Base-by-base conservation (phyloP, 2,329 filamentous ascomycete genomes). In the Beauveria pseudobassiana region DNA sequence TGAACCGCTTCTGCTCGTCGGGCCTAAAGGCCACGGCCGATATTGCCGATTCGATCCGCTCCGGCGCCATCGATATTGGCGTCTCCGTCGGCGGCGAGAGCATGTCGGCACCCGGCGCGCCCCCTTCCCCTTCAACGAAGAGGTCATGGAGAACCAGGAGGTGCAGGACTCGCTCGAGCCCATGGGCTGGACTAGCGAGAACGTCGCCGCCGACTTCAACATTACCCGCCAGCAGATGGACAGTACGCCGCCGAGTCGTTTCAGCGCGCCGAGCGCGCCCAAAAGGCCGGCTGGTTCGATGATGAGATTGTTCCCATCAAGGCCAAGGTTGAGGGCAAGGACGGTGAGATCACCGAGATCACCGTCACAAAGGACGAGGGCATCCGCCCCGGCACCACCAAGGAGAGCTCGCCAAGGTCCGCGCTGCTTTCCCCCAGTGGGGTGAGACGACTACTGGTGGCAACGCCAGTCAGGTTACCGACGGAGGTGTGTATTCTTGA, bases 131-230 rank as follows among this genome's bases (percentile, higher is more conserved):
- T 95, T 97, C 76, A 87, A 91, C 74, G 86, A 88, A 66, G 86
- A 88, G 65, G 86, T 98, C 63, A 78, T 90, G 52, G 73, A 78
- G 68, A 89, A 83, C 77, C 88, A 91, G 73, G 91, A 97, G 72
- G 84, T 91, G 0, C 76, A 76, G 52, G 93, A 98, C 78, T 95
- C 92, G 81, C 85, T 93, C 85, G 85, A 92, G 82, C 90, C 93
- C 67, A 99, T 99, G 95, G 95, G 95, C 24, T 96, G 96, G 85
- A 99, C 95, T 3, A 93, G 89, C 63, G 95, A 99, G 80, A 98
- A 98, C 73, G 92, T 99, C 30, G 91, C 88, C 69, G 86, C 86
- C 54, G 95, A 98, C 77, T 98, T 98, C 75, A 85, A 88, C 72
- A 87, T 99, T 72, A 78, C 85, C 2, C 85, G 95, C 64, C 87